phyloP scores from a whole-genome alignment of 2,329 filamentous ascomycete genomes.

The Diplodia seriata region DNA sequence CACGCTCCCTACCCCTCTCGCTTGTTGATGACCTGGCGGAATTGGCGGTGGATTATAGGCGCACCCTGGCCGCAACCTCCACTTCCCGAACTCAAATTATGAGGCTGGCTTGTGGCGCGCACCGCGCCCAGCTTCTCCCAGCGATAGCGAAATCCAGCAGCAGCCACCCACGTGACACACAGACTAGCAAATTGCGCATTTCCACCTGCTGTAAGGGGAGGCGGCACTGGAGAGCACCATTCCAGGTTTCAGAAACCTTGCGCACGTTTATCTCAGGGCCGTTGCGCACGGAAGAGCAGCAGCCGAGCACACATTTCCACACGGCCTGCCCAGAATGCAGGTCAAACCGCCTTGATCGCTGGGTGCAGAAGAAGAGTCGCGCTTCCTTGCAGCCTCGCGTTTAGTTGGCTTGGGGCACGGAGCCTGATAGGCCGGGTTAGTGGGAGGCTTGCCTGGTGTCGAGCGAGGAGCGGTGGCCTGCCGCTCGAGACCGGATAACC shows the following conservation, averaged over 20 bases:
- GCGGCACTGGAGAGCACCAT: not conserved
- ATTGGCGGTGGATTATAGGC: constrained; percentile 10
- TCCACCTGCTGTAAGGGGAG: constrained; percentile 28
- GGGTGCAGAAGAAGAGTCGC: constrained; percentile 23
- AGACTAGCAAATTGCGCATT: constrained; percentile 28
- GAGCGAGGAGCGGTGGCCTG: constrained; percentile 27
- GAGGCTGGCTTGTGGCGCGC: constrained; percentile 29
- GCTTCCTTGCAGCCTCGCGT: constrained; percentile 18
- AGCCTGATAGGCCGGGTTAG: constrained; percentile 19
- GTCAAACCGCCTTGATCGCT: constrained; percentile 12
- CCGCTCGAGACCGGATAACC: constrained; percentile 13
- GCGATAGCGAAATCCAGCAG: constrained; percentile 11
- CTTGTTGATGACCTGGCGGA: constrained; percentile 12
- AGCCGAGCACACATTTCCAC: not conserved
- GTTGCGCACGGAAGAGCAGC: constrained; percentile 9
- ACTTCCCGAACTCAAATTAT: constrained; percentile 20
- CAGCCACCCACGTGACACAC: constrained; percentile 17
- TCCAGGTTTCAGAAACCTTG: constrained; percentile 27
- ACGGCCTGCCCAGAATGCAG: not conserved
- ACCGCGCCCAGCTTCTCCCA: constrained; percentile 13
- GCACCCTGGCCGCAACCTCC: constrained; percentile 9
- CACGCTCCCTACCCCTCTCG: not conserved
- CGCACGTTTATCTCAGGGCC: constrained; percentile 26
- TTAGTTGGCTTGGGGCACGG: constrained; percentile 10
- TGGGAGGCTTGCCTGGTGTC: constrained; percentile 12